Evolutionary conservation across 176 grass and related monocot genomes (phyloP).

Genomic region (Pharus latifolius): DNA sequence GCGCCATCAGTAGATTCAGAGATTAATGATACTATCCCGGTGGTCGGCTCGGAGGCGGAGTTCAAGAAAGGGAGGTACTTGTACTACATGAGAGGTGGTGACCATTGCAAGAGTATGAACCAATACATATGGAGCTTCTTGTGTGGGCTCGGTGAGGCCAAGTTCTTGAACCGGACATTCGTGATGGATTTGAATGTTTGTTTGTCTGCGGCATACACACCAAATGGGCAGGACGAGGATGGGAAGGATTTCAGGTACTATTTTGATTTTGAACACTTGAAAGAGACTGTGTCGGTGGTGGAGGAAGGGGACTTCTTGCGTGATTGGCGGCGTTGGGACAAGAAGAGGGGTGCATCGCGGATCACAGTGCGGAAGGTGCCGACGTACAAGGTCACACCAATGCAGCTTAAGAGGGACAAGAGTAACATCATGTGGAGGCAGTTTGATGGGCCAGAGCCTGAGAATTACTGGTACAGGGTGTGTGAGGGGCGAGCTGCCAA

Average conservation of each 20-base stretch:
- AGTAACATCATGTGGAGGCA: conserved; percentile 87
- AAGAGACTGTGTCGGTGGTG: conserved; percentile 60
- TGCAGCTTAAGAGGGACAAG: conserved; percentile 80
- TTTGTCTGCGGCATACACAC: conserved; percentile 58
- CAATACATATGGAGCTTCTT: conserved; percentile 92
- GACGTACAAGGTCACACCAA: conserved; percentile 68
- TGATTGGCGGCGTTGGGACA: conserved; percentile 74
- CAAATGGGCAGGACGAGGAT: conserved; percentile 68
- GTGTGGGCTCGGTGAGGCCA: conserved; percentile 82
- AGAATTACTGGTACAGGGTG: conserved; percentile 98
- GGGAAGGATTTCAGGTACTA: conserved; percentile 89
- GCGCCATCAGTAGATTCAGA: conserved; percentile 37
- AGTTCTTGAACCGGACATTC: conserved; percentile 88
- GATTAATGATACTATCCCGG: conserved; percentile 83
- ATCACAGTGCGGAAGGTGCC: conserved; percentile 77
- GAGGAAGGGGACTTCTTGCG: conserved; percentile 71
- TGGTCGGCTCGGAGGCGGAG: conserved; percentile 64
- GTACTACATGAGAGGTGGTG: conserved; percentile 83
- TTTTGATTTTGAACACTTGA: conserved; percentile 93
- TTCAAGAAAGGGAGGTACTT: conserved; percentile 68
- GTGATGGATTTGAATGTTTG: conserved; percentile 80
- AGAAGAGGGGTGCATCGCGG: conserved; percentile 52
- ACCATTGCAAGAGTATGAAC: conserved; percentile 98
- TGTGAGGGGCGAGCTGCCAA: conserved; percentile 75
- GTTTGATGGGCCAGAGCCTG: conserved; percentile 74